phyloP scores from a whole-genome alignment of 73 alveolate species.

The Stentor roeselii region DNA sequence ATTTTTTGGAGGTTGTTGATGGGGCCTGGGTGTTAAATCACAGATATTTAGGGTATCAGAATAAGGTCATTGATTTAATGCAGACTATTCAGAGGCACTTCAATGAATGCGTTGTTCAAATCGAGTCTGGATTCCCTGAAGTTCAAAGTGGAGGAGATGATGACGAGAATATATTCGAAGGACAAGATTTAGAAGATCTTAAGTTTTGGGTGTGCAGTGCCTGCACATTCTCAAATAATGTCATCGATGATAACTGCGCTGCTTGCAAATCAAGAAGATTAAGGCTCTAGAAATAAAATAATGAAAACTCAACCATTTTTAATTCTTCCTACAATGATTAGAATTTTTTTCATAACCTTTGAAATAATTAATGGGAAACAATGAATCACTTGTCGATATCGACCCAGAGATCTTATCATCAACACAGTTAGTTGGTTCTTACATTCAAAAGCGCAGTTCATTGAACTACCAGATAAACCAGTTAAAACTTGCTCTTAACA shows the following conservation, averaged over 20 bases:
- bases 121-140: conserved; percentile 61
- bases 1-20: conserved; percentile 37
- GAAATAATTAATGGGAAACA: conserved; percentile 12
- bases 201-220: conserved; percentile 40
- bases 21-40: conserved; percentile 37
- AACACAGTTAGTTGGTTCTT: not conserved
- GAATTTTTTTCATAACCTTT: too few species aligned
- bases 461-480: not conserved
- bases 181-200: conserved; percentile 1
- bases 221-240: conserved; percentile 36
- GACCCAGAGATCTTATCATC: not conserved
- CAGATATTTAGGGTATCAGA: conserved; percentile 36
- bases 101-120: conserved; percentile 37
- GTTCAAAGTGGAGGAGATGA: conserved; percentile 34
- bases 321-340: too few species aligned
- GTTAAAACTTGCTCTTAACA: not conserved
- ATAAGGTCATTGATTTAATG: conserved; percentile 29
- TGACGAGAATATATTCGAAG: conserved; percentile 22
- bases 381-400: not conserved
- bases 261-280: conserved; percentile 33
- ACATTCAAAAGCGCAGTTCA: not conserved
- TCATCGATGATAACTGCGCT: conserved; percentile 11
- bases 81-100: conserved; percentile 49
- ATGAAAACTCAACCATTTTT: too few species aligned
- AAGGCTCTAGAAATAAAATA: too few species aligned